Conservation (phyloP, 257 asterid species). For the Salvia splendens region DNA sequence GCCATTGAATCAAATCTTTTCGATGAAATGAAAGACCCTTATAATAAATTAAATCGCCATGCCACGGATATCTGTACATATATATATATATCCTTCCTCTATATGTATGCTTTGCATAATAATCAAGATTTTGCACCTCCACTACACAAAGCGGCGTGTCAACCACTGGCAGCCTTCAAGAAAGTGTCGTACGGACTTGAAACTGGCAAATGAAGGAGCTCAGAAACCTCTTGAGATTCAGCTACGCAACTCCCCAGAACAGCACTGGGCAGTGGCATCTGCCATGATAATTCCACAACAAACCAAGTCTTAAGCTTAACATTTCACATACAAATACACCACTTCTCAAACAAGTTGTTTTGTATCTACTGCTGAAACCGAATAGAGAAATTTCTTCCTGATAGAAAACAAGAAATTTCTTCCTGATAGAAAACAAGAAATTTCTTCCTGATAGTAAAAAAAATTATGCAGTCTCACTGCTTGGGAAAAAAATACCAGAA, state of each 20-base stretch:
- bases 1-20: neutral
- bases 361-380: neutral
- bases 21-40: neutral
- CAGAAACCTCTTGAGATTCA: slow-evolving; percentile 39
- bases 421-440: neutral
- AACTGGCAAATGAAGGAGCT: slow-evolving; percentile 57
- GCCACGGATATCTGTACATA: slow-evolving; percentile 16
- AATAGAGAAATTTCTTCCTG: neutral
- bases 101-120: slow-evolving; percentile 1
- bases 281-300: slow-evolving; percentile 25
- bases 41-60: slow-evolving; percentile 15
- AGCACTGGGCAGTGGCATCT: slow-evolving; percentile 33
- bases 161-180: slow-evolving; percentile 79
- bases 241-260: slow-evolving; percentile 42
- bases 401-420: neutral
- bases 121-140: neutral
- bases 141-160: slow-evolving; percentile 25
- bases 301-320: neutral
- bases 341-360: neutral
- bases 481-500: too few relatives aligned
- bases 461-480: too few relatives aligned
- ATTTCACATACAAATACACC: neutral
- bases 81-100: slow-evolving; percentile 3
- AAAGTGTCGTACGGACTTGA: slow-evolving; percentile 78
- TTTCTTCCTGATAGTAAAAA: too few relatives aligned